These are phyloP conservation scores for Thielaviopsis ethacetica DNA, from an alignment of 2,329 filamentous ascomycete species.

Conservation along the genomic window DNA sequence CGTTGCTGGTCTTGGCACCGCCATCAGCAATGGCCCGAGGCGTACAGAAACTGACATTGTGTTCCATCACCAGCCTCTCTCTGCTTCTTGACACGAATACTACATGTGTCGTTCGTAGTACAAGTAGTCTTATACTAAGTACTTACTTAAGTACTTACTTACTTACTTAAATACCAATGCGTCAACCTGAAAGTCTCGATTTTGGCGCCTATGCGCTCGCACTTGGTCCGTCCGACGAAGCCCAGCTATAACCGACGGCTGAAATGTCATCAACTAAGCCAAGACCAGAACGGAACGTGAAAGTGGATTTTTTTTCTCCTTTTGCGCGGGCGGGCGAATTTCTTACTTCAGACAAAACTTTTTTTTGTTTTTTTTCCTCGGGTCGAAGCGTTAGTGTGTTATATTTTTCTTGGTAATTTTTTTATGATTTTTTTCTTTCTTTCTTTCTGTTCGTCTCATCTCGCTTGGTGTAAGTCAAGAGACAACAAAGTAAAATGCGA, in stretches of 20 bases:
- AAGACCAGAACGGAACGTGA: not conserved
- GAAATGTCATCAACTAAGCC: not conserved
- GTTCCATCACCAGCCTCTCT: not conserved
- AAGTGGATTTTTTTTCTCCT: not conserved
- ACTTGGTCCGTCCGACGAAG: constrained; percentile 2
- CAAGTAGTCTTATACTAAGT: not conserved
- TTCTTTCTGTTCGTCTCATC: not conserved
- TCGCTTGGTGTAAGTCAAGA: no score
- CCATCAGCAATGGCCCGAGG: no score
- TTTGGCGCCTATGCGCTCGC: not conserved
- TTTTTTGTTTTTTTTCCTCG: not conserved
- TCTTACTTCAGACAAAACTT: not conserved
- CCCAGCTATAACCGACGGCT: constrained; percentile 10
- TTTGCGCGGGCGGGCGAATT: not conserved
- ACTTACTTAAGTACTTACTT: no score
- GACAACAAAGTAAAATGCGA: no score
- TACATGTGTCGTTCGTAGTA: not conserved
- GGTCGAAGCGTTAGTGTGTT: not conserved
- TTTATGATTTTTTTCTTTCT: not conserved
- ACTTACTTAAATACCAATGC: no score
- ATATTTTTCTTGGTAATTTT: not conserved
- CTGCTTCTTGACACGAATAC: not conserved
- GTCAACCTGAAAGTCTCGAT: not conserved
- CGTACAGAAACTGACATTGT: not conserved
- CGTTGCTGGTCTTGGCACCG: not conserved